Evolutionary conservation across 129 eudicot species (phyloP).

Genomic region (Pittosporum tobira): DNA sequence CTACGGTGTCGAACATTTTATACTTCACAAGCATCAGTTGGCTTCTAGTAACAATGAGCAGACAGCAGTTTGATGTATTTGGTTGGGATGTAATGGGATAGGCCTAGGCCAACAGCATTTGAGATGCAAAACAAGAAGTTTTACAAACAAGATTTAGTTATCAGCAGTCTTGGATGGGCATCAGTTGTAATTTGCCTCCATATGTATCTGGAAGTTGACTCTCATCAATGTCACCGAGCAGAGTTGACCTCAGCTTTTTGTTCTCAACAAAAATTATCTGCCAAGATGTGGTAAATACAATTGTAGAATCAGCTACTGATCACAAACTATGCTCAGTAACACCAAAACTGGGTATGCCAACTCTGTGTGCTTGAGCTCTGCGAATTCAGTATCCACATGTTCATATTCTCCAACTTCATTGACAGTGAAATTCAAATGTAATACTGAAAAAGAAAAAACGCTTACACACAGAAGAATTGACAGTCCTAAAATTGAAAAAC

Average conservation of each 20-base stretch:
- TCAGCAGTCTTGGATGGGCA: constrained; percentile 79
- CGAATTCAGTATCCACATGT: not conserved
- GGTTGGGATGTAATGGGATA: not conserved
- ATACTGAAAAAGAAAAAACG: too few species aligned
- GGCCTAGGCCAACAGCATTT: not conserved
- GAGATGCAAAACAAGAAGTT: not conserved
- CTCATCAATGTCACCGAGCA: constrained; percentile 77
- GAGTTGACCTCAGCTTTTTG: constrained; percentile 47
- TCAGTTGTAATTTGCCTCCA: constrained; percentile 68
- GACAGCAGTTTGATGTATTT: not conserved
- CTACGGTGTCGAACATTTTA: too few species aligned
- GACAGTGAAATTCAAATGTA: too few species aligned
- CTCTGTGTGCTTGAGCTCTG: not conserved
- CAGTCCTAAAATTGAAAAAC: too few species aligned
- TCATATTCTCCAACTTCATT: not conserved
- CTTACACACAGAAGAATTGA: too few species aligned
- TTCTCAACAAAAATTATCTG: constrained; percentile 80
- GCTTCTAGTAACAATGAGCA: too few species aligned
- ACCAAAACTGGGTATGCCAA: not conserved
- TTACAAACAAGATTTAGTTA: not conserved
- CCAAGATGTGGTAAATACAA: constrained; percentile 7
- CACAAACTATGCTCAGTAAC: not conserved
- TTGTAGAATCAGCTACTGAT: not conserved
- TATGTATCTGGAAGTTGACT: constrained; percentile 72
- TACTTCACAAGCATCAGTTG: too few species aligned